phyloP scores from a whole-genome alignment of 345 rosid species.

The Gossypium ekmanianum region DNA sequence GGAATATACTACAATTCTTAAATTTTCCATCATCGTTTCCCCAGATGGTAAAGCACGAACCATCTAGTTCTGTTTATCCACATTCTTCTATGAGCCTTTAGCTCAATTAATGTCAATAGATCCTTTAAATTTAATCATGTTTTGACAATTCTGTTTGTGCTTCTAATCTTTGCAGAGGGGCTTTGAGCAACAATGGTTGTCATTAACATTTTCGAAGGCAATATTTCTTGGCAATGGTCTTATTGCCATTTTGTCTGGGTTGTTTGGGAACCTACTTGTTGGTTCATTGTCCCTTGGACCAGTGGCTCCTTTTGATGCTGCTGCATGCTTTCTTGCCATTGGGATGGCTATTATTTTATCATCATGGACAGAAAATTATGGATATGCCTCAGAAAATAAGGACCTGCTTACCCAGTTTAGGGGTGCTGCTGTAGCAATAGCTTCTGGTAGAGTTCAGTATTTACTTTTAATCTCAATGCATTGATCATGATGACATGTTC shows the following conservation, averaged over 20 bases:
- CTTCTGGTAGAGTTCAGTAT: constrained; percentile 63
- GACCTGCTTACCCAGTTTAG: constrained; percentile 82
- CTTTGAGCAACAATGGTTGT: constrained; percentile 88
- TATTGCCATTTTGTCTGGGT: constrained; percentile 79
- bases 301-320: constrained; percentile 96
- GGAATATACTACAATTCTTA: not conserved
- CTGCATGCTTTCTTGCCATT: constrained; percentile 88
- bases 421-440: constrained; percentile 86
- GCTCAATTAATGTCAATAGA: not conserved
- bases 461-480: constrained; percentile 6
- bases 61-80: not conserved
- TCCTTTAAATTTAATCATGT: not conserved
- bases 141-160: not conserved
- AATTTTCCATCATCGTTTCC: not conserved
- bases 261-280: constrained; percentile 81
- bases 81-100: not conserved
- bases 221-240: constrained; percentile 92
- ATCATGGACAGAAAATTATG: constrained; percentile 83
- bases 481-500: constrained; percentile 11
- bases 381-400: constrained; percentile 87
- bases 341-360: constrained; percentile 83
- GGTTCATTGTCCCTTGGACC: constrained; percentile 78
- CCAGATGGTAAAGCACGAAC: not conserved
- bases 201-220: constrained; percentile 93
- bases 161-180: constrained; percentile 53